Base-by-base conservation (phyloP, 208 protist genomes). In the Trypanosoma caninum region DNA sequence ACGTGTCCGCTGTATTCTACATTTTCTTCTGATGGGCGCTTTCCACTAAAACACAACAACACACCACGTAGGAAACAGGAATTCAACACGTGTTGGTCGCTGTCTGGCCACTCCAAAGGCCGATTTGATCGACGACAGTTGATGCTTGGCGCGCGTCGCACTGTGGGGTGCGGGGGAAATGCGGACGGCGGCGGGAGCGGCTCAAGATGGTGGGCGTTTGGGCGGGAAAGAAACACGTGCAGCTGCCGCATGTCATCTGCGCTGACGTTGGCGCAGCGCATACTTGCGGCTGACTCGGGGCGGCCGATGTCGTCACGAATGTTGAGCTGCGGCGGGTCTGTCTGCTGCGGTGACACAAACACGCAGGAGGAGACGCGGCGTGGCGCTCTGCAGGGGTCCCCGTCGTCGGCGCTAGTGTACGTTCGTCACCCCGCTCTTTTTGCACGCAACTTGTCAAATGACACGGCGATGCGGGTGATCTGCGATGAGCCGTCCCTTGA, bases 81-180 rank as follows among this genome's bases (percentile, higher is more conserved):
- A 16, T 74, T 74, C 38, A 67, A 78, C 48, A 2, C 28, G 33
- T 42, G n/a, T n/a, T n/a, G n/a, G n/a, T n/a, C n/a, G n/a, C n/a
- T n/a, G n/a, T n/a, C n/a, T n/a, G n/a, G n/a, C n/a, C n/a, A n/a
- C n/a, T n/a, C n/a, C n/a, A n/a, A n/a, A n/a, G n/a, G n/a, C n/a
- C n/a, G n/a, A n/a, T n/a, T n/a, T n/a, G n/a, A n/a, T n/a, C n/a
- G n/a, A n/a, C n/a, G n/a, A n/a, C n/a, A n/a, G n/a, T n/a, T n/a
- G n/a, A n/a, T n/a, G n/a, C n/a, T n/a, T n/a, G n/a, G n/a, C n/a
- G n/a, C n/a, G n/a, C n/a, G n/a, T n/a, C n/a, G n/a, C n/a, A n/a
- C n/a, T n/a, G n/a, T n/a, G n/a, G n/a, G 13, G 34, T 7, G 34
- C 7, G 34, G 13, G 34, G 34, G 34, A 3, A 3, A 20, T 20